Percentiles rank a stretch among this genome's conserved stretches.
Conservation (phyloP, 257 asterid species). For the Capsicum pubescens region DNA sequence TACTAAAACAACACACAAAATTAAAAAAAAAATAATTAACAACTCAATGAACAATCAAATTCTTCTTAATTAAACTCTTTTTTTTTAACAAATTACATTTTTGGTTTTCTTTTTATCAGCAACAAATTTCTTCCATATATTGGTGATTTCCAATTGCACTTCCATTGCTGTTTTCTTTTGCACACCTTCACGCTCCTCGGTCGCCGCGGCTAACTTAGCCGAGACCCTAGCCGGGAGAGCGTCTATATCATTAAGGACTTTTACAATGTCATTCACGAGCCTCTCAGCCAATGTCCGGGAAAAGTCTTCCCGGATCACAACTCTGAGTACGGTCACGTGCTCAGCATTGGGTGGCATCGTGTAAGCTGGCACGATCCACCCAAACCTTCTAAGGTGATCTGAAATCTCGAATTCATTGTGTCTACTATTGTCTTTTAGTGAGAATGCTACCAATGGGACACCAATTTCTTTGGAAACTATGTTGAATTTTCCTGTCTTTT, state of each 20-base stretch:
- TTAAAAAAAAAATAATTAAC: neutral
- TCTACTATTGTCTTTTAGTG: slow-evolving; percentile 32
- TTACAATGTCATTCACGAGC: slow-evolving; percentile 28
- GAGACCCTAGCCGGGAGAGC: slow-evolving; percentile 20
- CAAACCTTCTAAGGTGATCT: slow-evolving; percentile 32
- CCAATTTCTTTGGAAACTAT: slow-evolving; percentile 34
- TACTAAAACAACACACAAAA: slow-evolving; percentile 1
- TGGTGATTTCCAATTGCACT: slow-evolving; percentile 36
- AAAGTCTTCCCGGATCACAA: slow-evolving; percentile 36
- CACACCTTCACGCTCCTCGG: neutral
- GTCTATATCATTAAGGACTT: slow-evolving; percentile 35
- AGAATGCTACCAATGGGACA: slow-evolving; percentile 39
- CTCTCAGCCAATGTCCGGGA: slow-evolving; percentile 38
- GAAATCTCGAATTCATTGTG: slow-evolving; percentile 37
- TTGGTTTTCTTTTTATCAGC: slow-evolving; percentile 28
- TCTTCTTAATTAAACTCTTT: neutral
- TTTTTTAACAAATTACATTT: slow-evolving; percentile 27
- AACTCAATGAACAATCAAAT: neutral
- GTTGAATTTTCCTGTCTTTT: slow-evolving; percentile 32
- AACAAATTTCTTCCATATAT: slow-evolving; percentile 36
- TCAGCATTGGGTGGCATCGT: slow-evolving; percentile 40
- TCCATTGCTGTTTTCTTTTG: slow-evolving; percentile 32
- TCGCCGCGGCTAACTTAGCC: slow-evolving; percentile 7
- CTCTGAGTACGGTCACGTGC: slow-evolving; percentile 36
- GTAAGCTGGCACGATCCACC: slow-evolving; percentile 44